Base-by-base conservation (phyloP, 164 flowering plant species). In the Magnolia changhungtana region DNA sequence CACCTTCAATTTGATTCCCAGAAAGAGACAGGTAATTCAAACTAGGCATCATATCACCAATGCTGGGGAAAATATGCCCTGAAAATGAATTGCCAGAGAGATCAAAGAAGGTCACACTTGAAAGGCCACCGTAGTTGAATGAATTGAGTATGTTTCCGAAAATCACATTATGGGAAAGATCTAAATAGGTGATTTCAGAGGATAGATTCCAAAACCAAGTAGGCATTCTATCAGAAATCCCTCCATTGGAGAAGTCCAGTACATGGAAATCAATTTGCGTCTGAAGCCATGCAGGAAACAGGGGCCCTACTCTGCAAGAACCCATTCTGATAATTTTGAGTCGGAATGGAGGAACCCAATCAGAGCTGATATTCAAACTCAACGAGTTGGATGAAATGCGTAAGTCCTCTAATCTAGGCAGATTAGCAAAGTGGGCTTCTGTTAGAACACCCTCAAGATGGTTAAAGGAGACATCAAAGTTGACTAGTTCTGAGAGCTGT, bases 311-410 rank as follows among this genome's bases (percentile, higher is more conserved):
- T 4, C 20, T n/a, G 27, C 8, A 64, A n/a, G n/a, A 19, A 64
- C 20, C 23, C 24, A 64, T 4, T n/a, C 8, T 8, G 10, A 64
- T 64, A n/a, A 31, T 64, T n/a, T 21, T 8, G 4, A 64, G 67
- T 64, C 20, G 67, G 20, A 64, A 64, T 64, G 67, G 67, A 4
- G 67, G 24, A 64, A 21, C 24, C 67, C 67, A 64, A 64, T 64
- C 20, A 21, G 67, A n/a, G 27, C 67, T 64, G 21, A 64, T 10
- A 64, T 64, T 64, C 21, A 64, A 64, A 64, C 21, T 21, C 23
- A 64, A 64, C 4, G 67, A 64, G 20, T 7, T 64, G n/a, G 24
- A 64, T 6, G 67, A 64, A 4, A 64, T 64, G 14, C 14, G 19
- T 8, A 58, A 58, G 0, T 3, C 16, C 14, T 8, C 4, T 14